phyloP scores from a whole-genome alignment of 768 basidiomycete genomes.

The Russula abietina region DNA sequence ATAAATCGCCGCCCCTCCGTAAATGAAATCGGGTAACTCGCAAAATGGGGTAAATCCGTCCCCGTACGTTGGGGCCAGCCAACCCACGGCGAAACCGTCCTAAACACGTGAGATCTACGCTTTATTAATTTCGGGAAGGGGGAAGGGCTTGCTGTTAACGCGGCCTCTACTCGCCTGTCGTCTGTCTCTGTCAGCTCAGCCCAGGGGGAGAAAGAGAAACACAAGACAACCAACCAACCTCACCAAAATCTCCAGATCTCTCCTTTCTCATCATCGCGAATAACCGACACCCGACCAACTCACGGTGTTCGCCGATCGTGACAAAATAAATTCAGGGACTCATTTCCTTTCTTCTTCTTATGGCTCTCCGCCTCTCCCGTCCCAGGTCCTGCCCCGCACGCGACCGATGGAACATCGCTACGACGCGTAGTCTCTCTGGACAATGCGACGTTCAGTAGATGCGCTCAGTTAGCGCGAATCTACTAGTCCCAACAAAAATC shows the following conservation, averaged over 20 bases:
- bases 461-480: neutral
- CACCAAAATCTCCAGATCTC: no score
- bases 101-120: neutral
- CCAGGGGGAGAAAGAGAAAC: no score
- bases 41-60: neutral
- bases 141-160: neutral
- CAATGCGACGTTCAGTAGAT: neutral
- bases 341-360: neutral
- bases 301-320: slow-evolving; percentile 15
- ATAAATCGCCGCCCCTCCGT: neutral
- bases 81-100: neutral
- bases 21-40: neutral
- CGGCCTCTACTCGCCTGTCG: neutral
- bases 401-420: neutral
- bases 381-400: neutral
- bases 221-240: no score
- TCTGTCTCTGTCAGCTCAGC: no score
- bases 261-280: neutral
- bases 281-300: neutral
- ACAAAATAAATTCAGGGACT: slow-evolving; percentile 21
- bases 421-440: neutral
- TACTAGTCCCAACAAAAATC: neutral
- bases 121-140: neutral
- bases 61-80: neutral
- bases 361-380: neutral